A percentile compares a stretch with the other conserved stretches of the same genome.
Conservation (phyloP, 2,329 filamentous ascomycete species). For the Thelonectria rubi region DNA sequence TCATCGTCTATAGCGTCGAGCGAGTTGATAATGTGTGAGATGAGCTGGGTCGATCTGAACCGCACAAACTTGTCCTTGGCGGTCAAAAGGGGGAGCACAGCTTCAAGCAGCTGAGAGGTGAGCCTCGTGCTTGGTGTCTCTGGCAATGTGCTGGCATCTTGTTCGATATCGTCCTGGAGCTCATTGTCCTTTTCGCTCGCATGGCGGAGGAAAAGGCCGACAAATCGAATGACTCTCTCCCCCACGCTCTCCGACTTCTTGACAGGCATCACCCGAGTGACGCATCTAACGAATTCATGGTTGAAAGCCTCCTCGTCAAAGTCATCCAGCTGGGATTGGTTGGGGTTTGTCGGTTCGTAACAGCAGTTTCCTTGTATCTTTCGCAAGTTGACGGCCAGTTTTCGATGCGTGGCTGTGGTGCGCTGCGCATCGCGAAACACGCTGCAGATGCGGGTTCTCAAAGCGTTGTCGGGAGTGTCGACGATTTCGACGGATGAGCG, state of each 20-base stretch:
- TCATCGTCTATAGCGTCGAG: conserved; percentile 93
- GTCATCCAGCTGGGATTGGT: conserved; percentile 66
- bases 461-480: conserved; percentile 74
- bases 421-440: conserved; percentile 86
- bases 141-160: conserved; percentile 74
- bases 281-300: conserved; percentile 81
- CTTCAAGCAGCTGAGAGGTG: conserved; percentile 76
- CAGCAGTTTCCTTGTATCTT: conserved; percentile 91
- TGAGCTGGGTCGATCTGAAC: conserved; percentile 88
- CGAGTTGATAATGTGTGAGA: conserved; percentile 91
- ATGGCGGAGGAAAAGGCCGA: conserved; percentile 85
- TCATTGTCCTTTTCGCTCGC: conserved; percentile 76
- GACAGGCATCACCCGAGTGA: conserved; percentile 82
- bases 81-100: conserved; percentile 77
- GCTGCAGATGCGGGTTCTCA: conserved; percentile 77
- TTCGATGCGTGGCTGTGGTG: conserved; percentile 88
- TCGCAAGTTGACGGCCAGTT: conserved; percentile 84
- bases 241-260: conserved; percentile 93
- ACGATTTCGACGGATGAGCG: conserved; percentile 71
- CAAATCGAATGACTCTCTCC: conserved; percentile 84
- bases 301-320: conserved; percentile 91
- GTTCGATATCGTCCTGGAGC: conserved; percentile 69
- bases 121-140: conserved; percentile 88
- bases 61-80: conserved; percentile 94
- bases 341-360: conserved; percentile 66